Evolutionary conservation across 805 yeast species (phyloP), one percentile per base, ranked within the genome.

Genomic region (Suhomyces sp.): DNA sequence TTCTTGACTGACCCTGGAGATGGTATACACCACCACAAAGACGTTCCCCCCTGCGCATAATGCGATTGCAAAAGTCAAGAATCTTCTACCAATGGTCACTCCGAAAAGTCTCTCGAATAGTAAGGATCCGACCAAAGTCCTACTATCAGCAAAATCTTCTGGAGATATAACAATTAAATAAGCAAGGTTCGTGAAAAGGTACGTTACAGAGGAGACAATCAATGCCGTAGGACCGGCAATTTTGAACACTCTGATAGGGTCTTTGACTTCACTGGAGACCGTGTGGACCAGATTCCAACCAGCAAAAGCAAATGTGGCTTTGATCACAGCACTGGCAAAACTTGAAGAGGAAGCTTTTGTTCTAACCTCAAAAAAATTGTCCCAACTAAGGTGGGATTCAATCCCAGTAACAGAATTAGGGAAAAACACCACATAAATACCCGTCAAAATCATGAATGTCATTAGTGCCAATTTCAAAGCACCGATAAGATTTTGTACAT

Each of bases 221-320:
- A 80, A 51, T 0, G 84, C 71, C 2, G 67, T 53, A 0, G 83
- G 82, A 2, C 85, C 85, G 2, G 84, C 82, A 19, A 78, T 71
- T 46, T 63, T 76, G 35, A 79, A 63, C 1, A 84, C 79, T 20
- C 74, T 57, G 0, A 64, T 63, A 1, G 85, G 86, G 40, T 79
- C 73, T 39, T 72, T 70, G 23, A 80, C 72, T 48, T 80, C 87
- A 31, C 79, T 76, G 3, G 81, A 65, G 9, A 77, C 80, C 0
- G 78, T 69, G 48, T 79, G 83, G 6, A 79, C 79, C 6, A 74
- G 58, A 43, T 71, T 76, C 84, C 85, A 80, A 3, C 87, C 87
- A 4, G 75, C 67, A 42, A 70, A 77, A 4, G 81, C 74, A 59
- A 76, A 80, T 38, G 74, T 65, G 2, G 82, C 78, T 46, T 74